A percentile compares a stretch with the other conserved stretches of the same genome.
Conservation (phyloP, 495 filamentous ascomycete species). For the Tuber umbilicatum region DNA sequence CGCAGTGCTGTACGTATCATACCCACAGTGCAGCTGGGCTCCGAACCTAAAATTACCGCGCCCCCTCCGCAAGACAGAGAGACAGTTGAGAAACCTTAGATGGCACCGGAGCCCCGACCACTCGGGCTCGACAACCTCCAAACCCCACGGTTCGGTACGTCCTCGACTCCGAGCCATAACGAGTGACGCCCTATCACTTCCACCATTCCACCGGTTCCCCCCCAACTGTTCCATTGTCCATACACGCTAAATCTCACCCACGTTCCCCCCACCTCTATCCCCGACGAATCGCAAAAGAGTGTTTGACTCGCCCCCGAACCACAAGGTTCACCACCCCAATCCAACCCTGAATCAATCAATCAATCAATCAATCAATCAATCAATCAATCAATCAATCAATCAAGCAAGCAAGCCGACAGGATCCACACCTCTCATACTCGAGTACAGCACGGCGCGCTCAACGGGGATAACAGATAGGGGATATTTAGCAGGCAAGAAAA, state of each 20-base stretch:
- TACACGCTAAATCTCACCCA: not conserved
- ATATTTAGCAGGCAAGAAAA: no score
- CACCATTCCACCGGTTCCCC: not conserved
- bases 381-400: no score
- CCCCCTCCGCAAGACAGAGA: not conserved
- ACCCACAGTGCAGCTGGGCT: not conserved
- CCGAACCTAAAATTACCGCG: not conserved
- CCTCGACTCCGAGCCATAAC: not conserved
- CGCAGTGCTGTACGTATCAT: no score
- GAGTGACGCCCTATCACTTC: not conserved
- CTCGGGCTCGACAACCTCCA: not conserved
- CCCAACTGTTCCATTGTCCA: not conserved
- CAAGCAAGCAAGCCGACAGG: no score
- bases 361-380: no score
- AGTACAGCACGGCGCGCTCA: no score
- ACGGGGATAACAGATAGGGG: no score
- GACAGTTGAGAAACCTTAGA: not conserved
- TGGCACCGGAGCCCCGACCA: not conserved
- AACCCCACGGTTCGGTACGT: not conserved
- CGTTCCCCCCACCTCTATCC: not conserved
- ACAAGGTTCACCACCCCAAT: no score
- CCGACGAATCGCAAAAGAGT: not conserved
- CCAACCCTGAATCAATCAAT: no score
- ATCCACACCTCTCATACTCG: no score
- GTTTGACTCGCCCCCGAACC: no score